Conservation (phyloP, 2,329 filamentous ascomycete genomes). For the Botrytis byssoidea region DNA sequence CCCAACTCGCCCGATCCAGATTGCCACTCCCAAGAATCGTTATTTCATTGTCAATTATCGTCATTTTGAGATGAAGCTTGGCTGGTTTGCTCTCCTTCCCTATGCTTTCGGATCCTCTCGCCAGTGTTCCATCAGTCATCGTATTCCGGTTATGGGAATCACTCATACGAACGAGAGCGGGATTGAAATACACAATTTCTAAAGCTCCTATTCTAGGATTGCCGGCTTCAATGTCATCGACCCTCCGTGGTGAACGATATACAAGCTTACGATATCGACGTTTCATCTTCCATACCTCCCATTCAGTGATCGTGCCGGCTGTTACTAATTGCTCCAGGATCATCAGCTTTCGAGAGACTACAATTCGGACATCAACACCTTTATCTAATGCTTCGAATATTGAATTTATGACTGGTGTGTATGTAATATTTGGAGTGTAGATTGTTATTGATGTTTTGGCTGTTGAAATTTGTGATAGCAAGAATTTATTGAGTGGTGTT, state of each 20-base stretch:
- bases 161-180: neutral
- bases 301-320: slow-evolving; percentile 68
- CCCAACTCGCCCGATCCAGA: slow-evolving; percentile 83
- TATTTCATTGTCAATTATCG: slow-evolving; percentile 66
- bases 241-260: slow-evolving; percentile 20
- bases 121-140: neutral
- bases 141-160: neutral
- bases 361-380: slow-evolving; percentile 65
- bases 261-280: slow-evolving; percentile 48
- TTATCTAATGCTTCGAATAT: slow-evolving; percentile 60
- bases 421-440: slow-evolving; percentile 77
- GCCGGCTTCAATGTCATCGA: slow-evolving; percentile 10
- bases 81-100: slow-evolving; percentile 55
- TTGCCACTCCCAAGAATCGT: slow-evolving; percentile 77
- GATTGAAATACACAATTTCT: slow-evolving; percentile 36
- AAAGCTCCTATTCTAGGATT: slow-evolving; percentile 28
- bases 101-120: neutral
- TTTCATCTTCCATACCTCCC: slow-evolving; percentile 60
- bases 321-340: slow-evolving; percentile 78
- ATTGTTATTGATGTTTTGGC: slow-evolving; percentile 62
- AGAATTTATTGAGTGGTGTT: slow-evolving; percentile 43
- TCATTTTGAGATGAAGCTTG: slow-evolving; percentile 76
- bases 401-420: slow-evolving; percentile 59
- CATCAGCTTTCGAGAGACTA: slow-evolving; percentile 71
- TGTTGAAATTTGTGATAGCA: slow-evolving; percentile 38